Conservation (phyloP, 2,329 filamentous ascomycete species). For the Arthrobotrys conoides region DNA sequence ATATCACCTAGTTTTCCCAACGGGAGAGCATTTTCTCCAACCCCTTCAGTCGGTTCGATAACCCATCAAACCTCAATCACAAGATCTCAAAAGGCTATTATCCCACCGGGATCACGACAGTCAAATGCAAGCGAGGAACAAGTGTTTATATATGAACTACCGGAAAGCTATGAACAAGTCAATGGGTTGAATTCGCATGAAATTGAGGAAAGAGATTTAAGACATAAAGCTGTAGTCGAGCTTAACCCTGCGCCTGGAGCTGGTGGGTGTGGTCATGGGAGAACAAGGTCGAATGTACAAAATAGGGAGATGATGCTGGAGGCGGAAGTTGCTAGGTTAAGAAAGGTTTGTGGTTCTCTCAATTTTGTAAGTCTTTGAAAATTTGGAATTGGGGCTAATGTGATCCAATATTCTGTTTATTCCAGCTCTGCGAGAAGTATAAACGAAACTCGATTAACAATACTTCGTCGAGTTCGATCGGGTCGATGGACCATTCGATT, state of each 20-base stretch:
- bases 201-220: conserved; percentile 54
- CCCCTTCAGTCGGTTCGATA: conserved; percentile 43
- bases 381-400: background rate
- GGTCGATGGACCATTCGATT: conserved; percentile 24
- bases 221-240: conserved; percentile 48
- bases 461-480: conserved; percentile 37
- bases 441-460: conserved; percentile 49
- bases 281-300: conserved; percentile 33
- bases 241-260: conserved; percentile 23
- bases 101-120: conserved; percentile 43
- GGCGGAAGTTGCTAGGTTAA: conserved; percentile 53
- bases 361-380: background rate
- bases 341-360: conserved; percentile 35
- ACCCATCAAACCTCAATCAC: conserved; percentile 35
- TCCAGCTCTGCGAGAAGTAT: conserved; percentile 51
- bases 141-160: conserved; percentile 36
- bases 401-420: background rate
- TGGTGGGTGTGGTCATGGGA: conserved; percentile 12
- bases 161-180: conserved; percentile 54
- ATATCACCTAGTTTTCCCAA: conserved; percentile 27
- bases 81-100: conserved; percentile 48
- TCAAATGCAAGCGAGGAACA: conserved; percentile 45
- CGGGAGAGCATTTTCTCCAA: conserved; percentile 48
- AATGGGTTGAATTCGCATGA: conserved; percentile 55
- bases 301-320: conserved; percentile 51